Evolutionary conservation across 176 grass and related monocot species (phyloP), one percentile per base, ranked within the genome.

Genomic region (Musa itinerans): DNA sequence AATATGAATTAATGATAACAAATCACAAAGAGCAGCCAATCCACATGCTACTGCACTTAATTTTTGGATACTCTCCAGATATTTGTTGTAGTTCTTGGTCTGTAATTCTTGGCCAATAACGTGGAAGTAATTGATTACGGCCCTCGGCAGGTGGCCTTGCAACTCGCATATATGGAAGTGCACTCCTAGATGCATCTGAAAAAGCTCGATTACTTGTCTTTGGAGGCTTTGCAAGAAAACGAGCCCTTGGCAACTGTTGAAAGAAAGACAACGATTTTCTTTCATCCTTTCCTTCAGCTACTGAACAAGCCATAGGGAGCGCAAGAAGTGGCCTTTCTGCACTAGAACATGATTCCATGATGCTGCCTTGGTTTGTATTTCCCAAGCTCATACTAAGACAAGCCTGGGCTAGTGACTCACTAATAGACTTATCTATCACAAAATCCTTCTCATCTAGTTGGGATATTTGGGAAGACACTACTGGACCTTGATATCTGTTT

Each of bases 71-170:
- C 96, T 94, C 96, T 92, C 96, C 96, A 76, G 96, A 99, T 82
- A 99, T 99, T 89, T 99, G 96, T 15, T 99, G 96, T 79, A 99
- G 85, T 76, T 99, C 96, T 84, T 99, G 90, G 73, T 99, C 96
- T 19, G 96, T 99, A 83, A 99, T 99, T 87, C 96, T 92, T 50
- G 96, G 96, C 96, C 96, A 99, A 86, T 99, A 99, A 22, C 96
- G 82, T 17, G 96, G 96, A 80, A 99, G 96, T 74, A 99, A 86
- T 22, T 99, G 96, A 83, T 89, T 99, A 78, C 91, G 91, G 0
- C 88, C 96, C 52, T 99, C 96, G 15, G 91, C 86, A 79, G 96
- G 96, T 63, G 96, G 96, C 65, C 96, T 94, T 10, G 91, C 96
- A 80, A 99, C 91, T 65, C 96, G 91, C 81, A 99, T 89, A 82